Evolutionary conservation across 257 asterid species (phyloP).

Genomic region (Solanum megistacrolobum): DNA sequence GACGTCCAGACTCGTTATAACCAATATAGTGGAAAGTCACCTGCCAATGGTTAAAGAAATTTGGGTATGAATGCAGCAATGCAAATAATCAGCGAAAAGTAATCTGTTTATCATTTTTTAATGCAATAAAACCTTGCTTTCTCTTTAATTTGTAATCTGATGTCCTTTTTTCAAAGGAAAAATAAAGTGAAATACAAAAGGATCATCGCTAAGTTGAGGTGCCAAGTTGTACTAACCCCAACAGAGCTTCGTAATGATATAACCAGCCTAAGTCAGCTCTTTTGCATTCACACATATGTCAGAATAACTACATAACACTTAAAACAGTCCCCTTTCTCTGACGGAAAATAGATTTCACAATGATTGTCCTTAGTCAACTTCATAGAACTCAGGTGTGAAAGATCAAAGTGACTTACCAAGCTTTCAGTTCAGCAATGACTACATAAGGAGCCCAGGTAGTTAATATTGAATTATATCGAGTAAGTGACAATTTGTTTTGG

Average conservation of each 20-base stretch:
- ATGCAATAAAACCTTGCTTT: background rate
- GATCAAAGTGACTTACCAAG: background rate
- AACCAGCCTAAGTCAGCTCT: background rate
- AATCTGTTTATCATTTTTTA: background rate
- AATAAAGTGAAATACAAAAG: background rate
- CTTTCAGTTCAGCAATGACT: background rate
- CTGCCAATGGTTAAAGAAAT: conserved; percentile 23
- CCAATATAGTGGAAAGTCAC: conserved; percentile 88
- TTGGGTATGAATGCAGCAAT: background rate
- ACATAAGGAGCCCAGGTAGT: background rate
- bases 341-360: background rate
- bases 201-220: background rate
- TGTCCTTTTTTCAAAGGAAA: background rate
- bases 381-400: background rate
- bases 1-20: conserved; percentile 93
- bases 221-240: background rate
- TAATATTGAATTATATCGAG: background rate
- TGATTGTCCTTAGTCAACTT: background rate
- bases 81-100: background rate
- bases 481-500: background rate
- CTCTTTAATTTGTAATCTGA: background rate
- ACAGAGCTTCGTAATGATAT: background rate
- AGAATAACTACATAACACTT: background rate
- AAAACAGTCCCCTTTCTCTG: background rate
- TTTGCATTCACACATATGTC: background rate